Evolutionary conservation across 345 rosid species (phyloP), one percentile per base, ranked within the genome.

Genomic region (Bretschneidera sinensis): DNA sequence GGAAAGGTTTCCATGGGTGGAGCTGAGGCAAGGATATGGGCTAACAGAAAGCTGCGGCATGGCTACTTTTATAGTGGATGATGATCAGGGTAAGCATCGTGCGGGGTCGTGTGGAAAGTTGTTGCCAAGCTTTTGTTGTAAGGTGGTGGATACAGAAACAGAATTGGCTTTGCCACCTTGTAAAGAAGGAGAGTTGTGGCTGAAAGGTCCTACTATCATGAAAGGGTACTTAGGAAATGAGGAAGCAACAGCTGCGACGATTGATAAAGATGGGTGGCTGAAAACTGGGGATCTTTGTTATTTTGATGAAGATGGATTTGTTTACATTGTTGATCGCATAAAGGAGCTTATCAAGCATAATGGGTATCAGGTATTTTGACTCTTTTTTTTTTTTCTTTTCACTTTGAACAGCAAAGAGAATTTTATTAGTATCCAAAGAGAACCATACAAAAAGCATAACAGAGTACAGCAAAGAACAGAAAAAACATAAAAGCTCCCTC

Each of bases 141-240:
- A 81, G 81, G 75, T 89, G 64, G 88, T 89, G 60, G 85, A 81
- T 61, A 80, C 86, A 25, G 95, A 80, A 48, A 64, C 72, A 23
- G 84, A 88, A n/a, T 56, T 57, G 60, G 61, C 80, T 14, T 69
- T 76, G 71, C 55, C 74, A 6, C 84, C 78, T 66, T 74, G 76
- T 54, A 81, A 74, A 35, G 80, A 95, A 19, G 97, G 92, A 0
- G 97, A 89, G 66, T 78, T 89, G 10, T 89, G 92, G 97, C 80
- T 89, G 0, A 70, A 79, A 31, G 54, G 73, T 60, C 73, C 73
- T 0, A 67, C 70, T 35, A 65, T 68, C 17, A 73, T 73, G 77
- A 73, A 73, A 73, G 71, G 73, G 75, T 76, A 86, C 56, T 70
- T 83, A 54, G 24, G 65, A 55, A 81, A 78, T 13, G 68, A 73